Conservation (phyloP, 1,139 yeast genomes). For the Scheffersomyces segobiensis region DNA sequence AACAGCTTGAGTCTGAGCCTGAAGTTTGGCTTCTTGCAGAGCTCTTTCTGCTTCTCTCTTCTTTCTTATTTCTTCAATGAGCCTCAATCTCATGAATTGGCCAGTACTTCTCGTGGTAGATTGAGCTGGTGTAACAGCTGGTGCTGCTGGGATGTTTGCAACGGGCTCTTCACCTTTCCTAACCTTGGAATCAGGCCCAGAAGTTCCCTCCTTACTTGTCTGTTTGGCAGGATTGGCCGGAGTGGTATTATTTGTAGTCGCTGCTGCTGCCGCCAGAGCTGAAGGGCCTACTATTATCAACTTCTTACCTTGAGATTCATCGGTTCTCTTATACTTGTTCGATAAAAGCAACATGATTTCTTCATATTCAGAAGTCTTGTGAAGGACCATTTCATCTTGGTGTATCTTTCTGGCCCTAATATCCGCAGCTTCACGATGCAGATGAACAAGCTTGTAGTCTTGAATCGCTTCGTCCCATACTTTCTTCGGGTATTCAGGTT, state of each 20-base stretch:
- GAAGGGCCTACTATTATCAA: slow-evolving; percentile 44
- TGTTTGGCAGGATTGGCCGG: slow-evolving; percentile 18
- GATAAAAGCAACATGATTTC: slow-evolving; percentile 71
- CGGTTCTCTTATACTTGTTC: slow-evolving; percentile 39
- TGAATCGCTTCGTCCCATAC: slow-evolving; percentile 38
- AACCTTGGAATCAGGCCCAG: slow-evolving; percentile 22
- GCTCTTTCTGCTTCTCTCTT: slow-evolving; percentile 46
- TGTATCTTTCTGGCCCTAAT: slow-evolving; percentile 46
- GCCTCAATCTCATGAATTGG: slow-evolving; percentile 49
- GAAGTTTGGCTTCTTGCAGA: slow-evolving; percentile 42
- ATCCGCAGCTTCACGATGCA: slow-evolving; percentile 50
- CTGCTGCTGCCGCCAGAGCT: slow-evolving; percentile 19
- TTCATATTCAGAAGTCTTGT: slow-evolving; percentile 85
- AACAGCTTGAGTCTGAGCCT: slow-evolving; percentile 25
- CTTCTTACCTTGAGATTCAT: slow-evolving; percentile 39
- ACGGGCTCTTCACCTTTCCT: slow-evolving; percentile 25
- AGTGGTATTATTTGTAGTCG: slow-evolving; percentile 13
- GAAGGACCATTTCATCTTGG: slow-evolving; percentile 50
- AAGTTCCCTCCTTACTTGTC: slow-evolving; percentile 14
- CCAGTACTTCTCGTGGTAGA: slow-evolving; percentile 32
- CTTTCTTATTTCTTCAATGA: slow-evolving; percentile 49
- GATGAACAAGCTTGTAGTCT: slow-evolving; percentile 32
- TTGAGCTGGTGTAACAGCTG: slow-evolving; percentile 16
- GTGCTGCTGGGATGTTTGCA: slow-evolving; percentile 13
- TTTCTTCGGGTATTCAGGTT: slow-evolving; percentile 44